Base-by-base conservation (phyloP, 78 protist genomes). In the Bodo saltans region DNA sequence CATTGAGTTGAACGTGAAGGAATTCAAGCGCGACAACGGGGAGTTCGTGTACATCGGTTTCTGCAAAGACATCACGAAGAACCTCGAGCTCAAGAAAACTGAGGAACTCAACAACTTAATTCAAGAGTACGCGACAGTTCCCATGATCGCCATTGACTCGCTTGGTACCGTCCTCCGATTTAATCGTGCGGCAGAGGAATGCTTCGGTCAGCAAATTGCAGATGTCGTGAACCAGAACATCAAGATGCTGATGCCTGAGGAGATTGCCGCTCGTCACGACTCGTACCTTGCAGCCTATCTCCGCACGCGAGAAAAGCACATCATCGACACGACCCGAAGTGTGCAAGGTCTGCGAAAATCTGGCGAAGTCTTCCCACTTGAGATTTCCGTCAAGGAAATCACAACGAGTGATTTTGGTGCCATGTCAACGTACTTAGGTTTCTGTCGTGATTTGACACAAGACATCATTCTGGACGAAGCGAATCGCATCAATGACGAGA, bases 131-230 rank as follows among this genome's bases (percentile, higher is more conserved):
- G 11, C 67, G 25, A 76, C 40, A 28, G 41, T 60, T 1, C 81
- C 81, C 69, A 76, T 76, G 41, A 38, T 76, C 21, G 81, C 81
- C 81, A 76, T 76, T 38, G 81, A 76, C 69, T 70, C 27, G 25
- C 33, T 12, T 32, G 84, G 84, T 0, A 40, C 35, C 38, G 67
- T 80, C 21, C 70, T 27, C 12, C 11, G 38, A 21, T 11, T 80
- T 29, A 53, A 42, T 12, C 32, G 8, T 0, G 3, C 70, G 23
- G 72, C 72, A 29, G 25, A 29, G 32, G 26, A 60, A 34, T 2
- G 42, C 68, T 80, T 80, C 73, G 74, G 72, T 29, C 67, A 53
- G 4, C 3, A 3, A 11, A 40, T 40, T 27, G 32, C n/a, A 11
- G 84, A 80, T 27, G 3, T 80, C 28, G 21, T 80, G 41, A 33